Percentiles rank a stretch among this genome's conserved stretches.
These are phyloP conservation scores for Colletotrichum sp. DNA, from an alignment of 2,329 filamentous ascomycete genomes.

Conservation along the genomic window DNA sequence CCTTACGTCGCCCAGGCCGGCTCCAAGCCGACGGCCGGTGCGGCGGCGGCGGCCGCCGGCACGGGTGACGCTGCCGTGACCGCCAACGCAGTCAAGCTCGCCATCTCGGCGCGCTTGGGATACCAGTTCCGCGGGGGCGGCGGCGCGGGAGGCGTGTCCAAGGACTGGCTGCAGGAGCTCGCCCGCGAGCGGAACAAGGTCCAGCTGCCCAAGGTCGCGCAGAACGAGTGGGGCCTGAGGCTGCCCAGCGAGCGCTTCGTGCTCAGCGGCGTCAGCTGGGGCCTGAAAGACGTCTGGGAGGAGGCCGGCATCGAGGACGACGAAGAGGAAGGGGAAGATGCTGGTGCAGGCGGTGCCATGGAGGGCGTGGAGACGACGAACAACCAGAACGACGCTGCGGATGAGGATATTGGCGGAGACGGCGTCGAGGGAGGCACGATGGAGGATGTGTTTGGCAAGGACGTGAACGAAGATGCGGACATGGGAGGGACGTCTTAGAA, in stretches of 20 bases:
- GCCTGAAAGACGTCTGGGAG: slow-evolving; percentile 64
- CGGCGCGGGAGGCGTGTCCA: slow-evolving; percentile 61
- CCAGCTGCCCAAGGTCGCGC: slow-evolving; percentile 65
- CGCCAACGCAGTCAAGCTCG: slow-evolving; percentile 73
- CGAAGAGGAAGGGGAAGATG: slow-evolving; percentile 45
- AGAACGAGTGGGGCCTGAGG: slow-evolving; percentile 71
- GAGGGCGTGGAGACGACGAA: slow-evolving; percentile 48
- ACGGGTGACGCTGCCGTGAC: slow-evolving; percentile 62
- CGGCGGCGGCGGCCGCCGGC: slow-evolving; percentile 49
- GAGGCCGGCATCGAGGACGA: slow-evolving; percentile 43
- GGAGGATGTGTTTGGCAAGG: slow-evolving; percentile 60
- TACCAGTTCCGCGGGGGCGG: slow-evolving; percentile 70
- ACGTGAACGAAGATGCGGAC: slow-evolving; percentile 63
- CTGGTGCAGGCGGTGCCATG: slow-evolving; percentile 54
- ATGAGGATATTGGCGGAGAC: slow-evolving; percentile 49
- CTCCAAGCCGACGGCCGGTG: slow-evolving; percentile 56
- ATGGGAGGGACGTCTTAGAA: slow-evolving; percentile 20
- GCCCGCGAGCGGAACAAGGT: slow-evolving; percentile 74
- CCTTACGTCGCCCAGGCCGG: slow-evolving; percentile 68
- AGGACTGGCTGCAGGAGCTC: slow-evolving; percentile 80
- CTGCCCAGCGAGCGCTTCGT: slow-evolving; percentile 73
- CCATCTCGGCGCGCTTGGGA: slow-evolving; percentile 70
- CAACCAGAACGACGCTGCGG: slow-evolving; percentile 33
- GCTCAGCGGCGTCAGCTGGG: slow-evolving; percentile 70
- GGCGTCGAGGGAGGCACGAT: slow-evolving; percentile 55